A percentile compares a stretch with the other conserved stretches of the same genome.
Evolutionary conservation across 352 stramenopile species (phyloP).

Genomic region (Globisporangium nunn): DNA sequence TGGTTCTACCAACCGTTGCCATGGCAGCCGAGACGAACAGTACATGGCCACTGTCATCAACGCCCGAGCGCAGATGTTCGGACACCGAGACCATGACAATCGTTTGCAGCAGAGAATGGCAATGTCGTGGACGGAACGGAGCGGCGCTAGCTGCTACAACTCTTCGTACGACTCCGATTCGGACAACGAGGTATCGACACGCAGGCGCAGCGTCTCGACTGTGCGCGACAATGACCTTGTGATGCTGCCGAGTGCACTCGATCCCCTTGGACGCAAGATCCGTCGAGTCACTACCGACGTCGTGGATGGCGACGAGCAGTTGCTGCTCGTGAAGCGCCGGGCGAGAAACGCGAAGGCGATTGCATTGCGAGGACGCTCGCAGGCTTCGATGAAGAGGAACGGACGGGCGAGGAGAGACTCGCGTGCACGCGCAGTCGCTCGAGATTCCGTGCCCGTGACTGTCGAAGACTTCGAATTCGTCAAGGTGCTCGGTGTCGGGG

Average conservation of each 20-base stretch:
- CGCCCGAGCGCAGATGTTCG: constrained; percentile 5
- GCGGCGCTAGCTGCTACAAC: constrained; percentile 14
- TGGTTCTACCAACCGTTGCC: background rate
- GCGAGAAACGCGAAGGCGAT: constrained; percentile 69
- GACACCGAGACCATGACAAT: constrained; percentile 7
- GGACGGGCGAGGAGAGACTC: background rate
- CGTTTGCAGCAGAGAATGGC: background rate
- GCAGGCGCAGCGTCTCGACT: background rate
- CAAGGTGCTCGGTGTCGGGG: constrained; percentile 86
- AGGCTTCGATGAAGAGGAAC: background rate
- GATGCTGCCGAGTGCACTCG: constrained; percentile 48
- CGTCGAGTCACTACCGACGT: constrained; percentile 41
- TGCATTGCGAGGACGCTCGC: constrained; percentile 45
- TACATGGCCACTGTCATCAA: constrained; percentile 11
- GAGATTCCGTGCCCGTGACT: constrained; percentile 16
- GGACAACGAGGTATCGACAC: constrained; percentile 16
- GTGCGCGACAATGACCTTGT: constrained; percentile 27
- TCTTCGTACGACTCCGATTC: constrained; percentile 28
- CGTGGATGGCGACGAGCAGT: constrained; percentile 42
- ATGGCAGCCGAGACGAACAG: background rate
- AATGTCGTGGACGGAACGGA: constrained; percentile 4
- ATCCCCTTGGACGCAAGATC: constrained; percentile 42
- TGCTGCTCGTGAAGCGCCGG: constrained; percentile 50
- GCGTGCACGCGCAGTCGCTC: constrained; percentile 1
- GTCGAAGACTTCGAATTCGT: constrained; percentile 77